Conservation (phyloP, 2,329 filamentous ascomycete species). For the Pseudopithomyces chartarum region DNA sequence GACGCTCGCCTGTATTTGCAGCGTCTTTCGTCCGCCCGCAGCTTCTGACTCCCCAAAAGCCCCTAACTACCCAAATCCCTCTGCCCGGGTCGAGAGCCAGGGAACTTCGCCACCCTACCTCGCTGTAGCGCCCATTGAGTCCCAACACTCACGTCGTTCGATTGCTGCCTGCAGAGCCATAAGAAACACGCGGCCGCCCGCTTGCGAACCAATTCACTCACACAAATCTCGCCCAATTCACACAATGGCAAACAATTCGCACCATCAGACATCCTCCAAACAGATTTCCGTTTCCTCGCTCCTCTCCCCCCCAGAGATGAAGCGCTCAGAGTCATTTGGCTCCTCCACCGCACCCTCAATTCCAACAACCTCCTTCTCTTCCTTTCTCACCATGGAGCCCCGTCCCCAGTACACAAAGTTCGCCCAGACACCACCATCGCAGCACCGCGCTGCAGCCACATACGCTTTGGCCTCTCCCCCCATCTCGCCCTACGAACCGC, state of each 20-base stretch:
- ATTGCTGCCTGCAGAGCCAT: slow-evolving; percentile 4
- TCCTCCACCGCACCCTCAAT: slow-evolving; percentile 32
- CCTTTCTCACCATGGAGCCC: slow-evolving; percentile 26
- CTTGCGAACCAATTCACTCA: slow-evolving; percentile 1
- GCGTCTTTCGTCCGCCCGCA: slow-evolving; percentile 3
- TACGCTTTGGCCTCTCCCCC: slow-evolving; percentile 43
- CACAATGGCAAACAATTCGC: slow-evolving; percentile 3
- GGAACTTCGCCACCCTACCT: background rate
- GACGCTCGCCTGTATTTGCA: background rate
- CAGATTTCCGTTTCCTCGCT: slow-evolving; percentile 45
- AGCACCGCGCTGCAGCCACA: slow-evolving; percentile 24
- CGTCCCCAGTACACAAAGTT: slow-evolving; percentile 7
- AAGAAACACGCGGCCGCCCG: background rate
- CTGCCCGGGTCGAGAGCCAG: background rate
- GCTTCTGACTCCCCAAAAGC: background rate
- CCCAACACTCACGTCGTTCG: slow-evolving; percentile 1
- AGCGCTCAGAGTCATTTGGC: slow-evolving; percentile 46
- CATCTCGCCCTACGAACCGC: slow-evolving; percentile 45
- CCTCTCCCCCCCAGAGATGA: slow-evolving; percentile 49
- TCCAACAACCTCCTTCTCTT: slow-evolving; percentile 29
- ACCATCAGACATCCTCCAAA: slow-evolving; percentile 34
- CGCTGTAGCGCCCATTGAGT: slow-evolving; percentile 2
- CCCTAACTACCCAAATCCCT: background rate
- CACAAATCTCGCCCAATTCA: background rate
- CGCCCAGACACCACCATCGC: slow-evolving; percentile 28